These are phyloP conservation scores for Toxicodendron radicans DNA, from an alignment of 345 rosid species.

Conservation along the genomic window DNA sequence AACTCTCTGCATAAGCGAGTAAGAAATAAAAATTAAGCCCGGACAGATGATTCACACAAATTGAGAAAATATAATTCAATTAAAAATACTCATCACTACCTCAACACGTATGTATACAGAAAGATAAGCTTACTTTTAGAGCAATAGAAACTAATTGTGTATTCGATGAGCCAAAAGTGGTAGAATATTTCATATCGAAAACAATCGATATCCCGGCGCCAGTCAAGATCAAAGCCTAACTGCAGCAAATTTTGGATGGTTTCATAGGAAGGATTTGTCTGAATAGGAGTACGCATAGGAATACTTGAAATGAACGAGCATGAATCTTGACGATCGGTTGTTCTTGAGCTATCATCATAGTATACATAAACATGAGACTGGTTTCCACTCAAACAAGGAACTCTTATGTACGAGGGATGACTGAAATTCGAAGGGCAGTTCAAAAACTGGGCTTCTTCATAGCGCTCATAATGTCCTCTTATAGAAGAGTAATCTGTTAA, in stretches of 20 bases:
- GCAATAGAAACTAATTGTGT: no score
- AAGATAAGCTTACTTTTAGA: constrained; percentile 17
- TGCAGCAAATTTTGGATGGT: constrained; percentile 27
- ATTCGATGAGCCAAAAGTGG: no score
- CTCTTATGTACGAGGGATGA: constrained; percentile 21
- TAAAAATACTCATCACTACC: background rate
- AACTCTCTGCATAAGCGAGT: background rate
- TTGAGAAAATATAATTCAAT: background rate
- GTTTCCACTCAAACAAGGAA: constrained; percentile 33
- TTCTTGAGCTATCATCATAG: constrained; percentile 7
- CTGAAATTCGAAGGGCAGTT: constrained; percentile 22
- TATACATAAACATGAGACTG: constrained; percentile 30
- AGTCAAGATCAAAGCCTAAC: constrained; percentile 41
- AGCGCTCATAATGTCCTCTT: no score
- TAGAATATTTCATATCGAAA: no score
- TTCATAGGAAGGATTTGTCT: constrained; percentile 28
- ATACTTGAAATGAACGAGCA: constrained; percentile 34
- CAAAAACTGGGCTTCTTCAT: constrained; percentile 15
- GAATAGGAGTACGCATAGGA: constrained; percentile 24
- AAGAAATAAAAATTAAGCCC: background rate
- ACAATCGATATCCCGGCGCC: constrained; percentile 7
- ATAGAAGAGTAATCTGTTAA: accelerated
- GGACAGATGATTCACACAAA: background rate
- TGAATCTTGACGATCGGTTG: constrained; percentile 20
- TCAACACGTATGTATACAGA: constrained; percentile 3